Conservation (phyloP, 352 stramenopile genomes). For the Blastocystis sp. region DNA sequence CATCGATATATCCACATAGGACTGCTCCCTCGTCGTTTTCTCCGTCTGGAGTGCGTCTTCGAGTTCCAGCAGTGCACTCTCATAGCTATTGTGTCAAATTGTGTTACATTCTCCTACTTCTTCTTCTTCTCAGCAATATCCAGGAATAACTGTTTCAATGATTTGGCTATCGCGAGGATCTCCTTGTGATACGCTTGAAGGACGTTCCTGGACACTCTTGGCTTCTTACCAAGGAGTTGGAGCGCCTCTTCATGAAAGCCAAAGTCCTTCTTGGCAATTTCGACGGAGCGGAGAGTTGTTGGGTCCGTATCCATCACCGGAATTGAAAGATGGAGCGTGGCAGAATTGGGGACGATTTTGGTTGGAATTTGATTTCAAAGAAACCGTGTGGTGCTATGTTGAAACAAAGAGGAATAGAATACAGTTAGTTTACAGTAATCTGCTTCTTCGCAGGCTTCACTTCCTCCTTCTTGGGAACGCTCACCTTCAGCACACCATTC, state of each 20-base stretch:
- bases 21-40: constrained; percentile 24
- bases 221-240: neutral
- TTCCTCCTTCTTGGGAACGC: constrained; percentile 46
- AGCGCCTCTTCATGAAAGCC: neutral
- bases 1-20: neutral
- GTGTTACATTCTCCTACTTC: neutral
- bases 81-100: constrained; percentile 3
- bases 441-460: too few relatives aligned
- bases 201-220: constrained; percentile 18
- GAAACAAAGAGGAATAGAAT: too few relatives aligned
- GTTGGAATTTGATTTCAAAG: neutral
- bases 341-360: too few relatives aligned
- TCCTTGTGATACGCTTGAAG: constrained; percentile 59
- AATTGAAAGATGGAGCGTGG: neutral
- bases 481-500: constrained; percentile 45
- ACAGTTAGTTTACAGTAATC: neutral
- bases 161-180: constrained; percentile 38
- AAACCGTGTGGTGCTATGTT: too few relatives aligned
- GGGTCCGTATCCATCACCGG: neutral
- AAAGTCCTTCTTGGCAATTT: neutral
- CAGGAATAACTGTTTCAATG: constrained; percentile 45
- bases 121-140: constrained; percentile 47
- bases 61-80: neutral
- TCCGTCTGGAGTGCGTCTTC: constrained; percentile 18
- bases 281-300: neutral